These are phyloP conservation scores for Hypoxylon fuscum DNA, from an alignment of 495 filamentous ascomycete species.

Conservation along the genomic window DNA sequence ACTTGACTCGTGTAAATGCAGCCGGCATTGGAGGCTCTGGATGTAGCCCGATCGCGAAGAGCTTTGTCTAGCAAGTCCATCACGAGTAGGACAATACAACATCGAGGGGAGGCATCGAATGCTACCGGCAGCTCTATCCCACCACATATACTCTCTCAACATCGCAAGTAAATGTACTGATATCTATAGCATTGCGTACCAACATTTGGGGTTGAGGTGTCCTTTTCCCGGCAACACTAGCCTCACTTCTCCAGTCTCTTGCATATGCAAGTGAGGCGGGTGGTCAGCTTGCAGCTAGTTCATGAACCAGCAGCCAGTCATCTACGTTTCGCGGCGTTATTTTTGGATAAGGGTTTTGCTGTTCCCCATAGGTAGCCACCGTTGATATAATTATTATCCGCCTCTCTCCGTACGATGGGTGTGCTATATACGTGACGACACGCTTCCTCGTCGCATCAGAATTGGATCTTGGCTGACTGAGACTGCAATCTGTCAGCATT, in stretches of 20 bases:
- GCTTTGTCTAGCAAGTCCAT: slow-evolving; percentile 1
- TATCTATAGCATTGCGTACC: slow-evolving; percentile 3
- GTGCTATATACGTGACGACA: slow-evolving; percentile 20
- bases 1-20: slow-evolving; percentile 1
- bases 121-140: background rate
- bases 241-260: slow-evolving; percentile 35
- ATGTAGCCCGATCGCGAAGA: slow-evolving; percentile 4
- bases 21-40: slow-evolving; percentile 6
- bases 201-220: slow-evolving; percentile 26
- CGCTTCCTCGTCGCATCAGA: slow-evolving; percentile 20
- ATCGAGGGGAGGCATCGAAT: too few species aligned
- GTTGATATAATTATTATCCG: slow-evolving; percentile 18
- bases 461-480: slow-evolving; percentile 33
- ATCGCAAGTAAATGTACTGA: too few species aligned
- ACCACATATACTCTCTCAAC: background rate
- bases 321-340: slow-evolving; percentile 26
- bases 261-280: slow-evolving; percentile 40
- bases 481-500: slow-evolving; percentile 31
- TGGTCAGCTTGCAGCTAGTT: slow-evolving; percentile 32
- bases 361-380: slow-evolving; percentile 21
- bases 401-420: slow-evolving; percentile 22
- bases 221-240: slow-evolving; percentile 37
- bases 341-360: slow-evolving; percentile 30
- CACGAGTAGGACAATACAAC: background rate
- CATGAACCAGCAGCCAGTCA: slow-evolving; percentile 3